Evolutionary conservation across 2,329 filamentous ascomycete species (phyloP), one percentile per base, ranked within the genome.

Genomic region (Fulvia fulva): DNA sequence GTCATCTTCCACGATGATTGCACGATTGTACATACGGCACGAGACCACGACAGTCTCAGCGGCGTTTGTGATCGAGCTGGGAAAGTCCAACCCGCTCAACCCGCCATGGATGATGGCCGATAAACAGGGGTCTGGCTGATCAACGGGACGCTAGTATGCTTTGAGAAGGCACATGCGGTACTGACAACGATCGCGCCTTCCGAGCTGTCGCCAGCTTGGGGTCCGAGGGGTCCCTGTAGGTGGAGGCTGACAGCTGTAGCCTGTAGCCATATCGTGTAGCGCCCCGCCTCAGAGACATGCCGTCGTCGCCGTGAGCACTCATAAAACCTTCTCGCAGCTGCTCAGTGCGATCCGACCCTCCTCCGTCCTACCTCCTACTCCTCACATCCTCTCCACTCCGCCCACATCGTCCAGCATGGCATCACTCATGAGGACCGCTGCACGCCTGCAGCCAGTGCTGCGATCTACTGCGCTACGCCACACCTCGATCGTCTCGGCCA

Each of bases 361-460:
- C 8, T n/a, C 37, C 6, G 6, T n/a, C 34, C 16, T n/a, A 12
- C n/a, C 34, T n/a, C n/a, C 34, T n/a, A 2, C 34, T 41, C 34
- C 16, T 16, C 34, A 8, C 34, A n/a, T 37, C 34, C 34, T 8
- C 34, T 37, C 34, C 34, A 37, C 16, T 37, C 16, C 34, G 6
- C 34, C 47, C 44, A 11, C 22, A 7, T 49, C 19, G n/a, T 56
- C 34, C 54, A 59, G 22, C 49, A 73, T 73, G 71, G 69, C 71
- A 26, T 71, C 68, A 44, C 57, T 71, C 57, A 59, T 71, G 56
- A 68, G 67, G 45, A 65, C 59, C 32, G 65, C 70, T 58, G 66
- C 66, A 26, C 70, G 71, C 41, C 53, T 72, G 64, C 65, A 68
- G 59, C 65, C 69, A 47, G 60, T 67, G 16, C 57, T 72, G 26